Percentiles rank a stretch among this genome's conserved stretches.
Conservation (phyloP, 2,329 filamentous ascomycete species). For the Septoria petroselini region DNA sequence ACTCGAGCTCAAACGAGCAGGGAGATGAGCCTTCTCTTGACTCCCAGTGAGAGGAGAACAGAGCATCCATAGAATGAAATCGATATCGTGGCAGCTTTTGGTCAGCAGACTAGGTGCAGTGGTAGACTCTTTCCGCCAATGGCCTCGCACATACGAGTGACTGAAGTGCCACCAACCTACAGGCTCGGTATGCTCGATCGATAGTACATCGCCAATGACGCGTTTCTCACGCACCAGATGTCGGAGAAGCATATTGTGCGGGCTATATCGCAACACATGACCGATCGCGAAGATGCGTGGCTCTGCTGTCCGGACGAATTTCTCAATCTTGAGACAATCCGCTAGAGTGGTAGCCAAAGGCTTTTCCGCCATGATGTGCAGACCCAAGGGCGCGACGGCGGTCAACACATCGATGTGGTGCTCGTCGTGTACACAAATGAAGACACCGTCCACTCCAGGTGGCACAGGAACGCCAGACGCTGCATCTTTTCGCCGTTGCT, state of each 20-base stretch:
- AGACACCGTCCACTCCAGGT: conserved; percentile 54
- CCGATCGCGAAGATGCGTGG: conserved; percentile 76
- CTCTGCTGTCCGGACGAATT: conserved; percentile 29
- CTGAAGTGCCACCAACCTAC: conserved; percentile 96
- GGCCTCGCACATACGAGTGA: conserved; percentile 86
- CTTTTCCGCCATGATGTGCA: conserved; percentile 95
- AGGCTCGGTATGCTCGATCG: conserved; percentile 87
- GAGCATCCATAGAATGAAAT: conserved; percentile 86
- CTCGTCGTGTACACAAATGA: conserved; percentile 79
- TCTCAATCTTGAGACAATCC: conserved; percentile 70
- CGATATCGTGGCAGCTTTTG: conserved; percentile 95
- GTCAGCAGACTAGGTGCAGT: conserved; percentile 82
- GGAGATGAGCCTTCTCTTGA: conserved; percentile 58
- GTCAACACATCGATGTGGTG: conserved; percentile 79
- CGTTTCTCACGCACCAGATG: conserved; percentile 71
- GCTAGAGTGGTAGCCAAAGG: conserved; percentile 75
- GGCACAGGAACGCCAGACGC: conserved; percentile 45
- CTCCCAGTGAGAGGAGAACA: conserved; percentile 60
- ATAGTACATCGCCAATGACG: conserved; percentile 79
- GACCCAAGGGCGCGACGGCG: conserved; percentile 62
- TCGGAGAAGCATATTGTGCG: conserved; percentile 82
- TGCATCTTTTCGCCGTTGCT: conserved; percentile 55
- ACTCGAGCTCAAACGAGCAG: conserved; percentile 67
- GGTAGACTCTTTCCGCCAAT: conserved; percentile 80
- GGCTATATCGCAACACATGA: conserved; percentile 89